Evolutionary conservation across 1,139 yeast species (phyloP), one percentile per base, ranked within the genome.

Genomic region (Kodamaea derodonti): DNA sequence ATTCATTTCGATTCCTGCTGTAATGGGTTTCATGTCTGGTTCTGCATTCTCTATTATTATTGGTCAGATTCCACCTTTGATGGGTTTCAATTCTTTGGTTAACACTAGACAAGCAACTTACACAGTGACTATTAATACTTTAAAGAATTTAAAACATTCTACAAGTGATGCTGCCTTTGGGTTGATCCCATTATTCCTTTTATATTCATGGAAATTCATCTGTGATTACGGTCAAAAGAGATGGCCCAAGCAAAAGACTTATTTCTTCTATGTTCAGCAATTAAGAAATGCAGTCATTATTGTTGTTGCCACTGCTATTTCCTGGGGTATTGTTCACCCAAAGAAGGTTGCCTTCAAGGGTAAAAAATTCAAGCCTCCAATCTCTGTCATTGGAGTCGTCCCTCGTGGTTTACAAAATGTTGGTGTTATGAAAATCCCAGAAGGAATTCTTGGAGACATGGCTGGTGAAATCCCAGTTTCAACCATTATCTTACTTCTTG

Each of bases 11-110:
- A 69, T 83, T 48, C 96, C 95, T 25, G 95, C 96, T 1, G 95
- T 90, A 31, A 74, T 88, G 67, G 97, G 97, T 0, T 90, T 88
- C 65, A 90, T 90, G 94, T 75, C 94, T 26, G 97, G 97, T 36
- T 87, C 96, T 10, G 96, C 97, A 3, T 75, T 90, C 51, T 80
- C 70, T 48, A 90, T 90, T 52, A 69, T 84, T 31, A 61, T 70
- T 39, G 96, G 97, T 27, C 97, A 90, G 62, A 81, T 88, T 7
- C 96, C 97, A 2, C 84, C 74, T 11, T 70, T 90, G 42, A 73
- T 90, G 85, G 97, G 97, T 17, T 84, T 70, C 62, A 67, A 61
- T 46, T 72, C 63, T 15, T 42, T 49, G 30, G 86, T 88, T 38
- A 79, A 85, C 62, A 84, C 95, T 11, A 79, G 95, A 60, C 74